phyloP scores from a whole-genome alignment of 2,329 filamentous ascomycete genomes.

The Colletotrichum tropicicola region DNA sequence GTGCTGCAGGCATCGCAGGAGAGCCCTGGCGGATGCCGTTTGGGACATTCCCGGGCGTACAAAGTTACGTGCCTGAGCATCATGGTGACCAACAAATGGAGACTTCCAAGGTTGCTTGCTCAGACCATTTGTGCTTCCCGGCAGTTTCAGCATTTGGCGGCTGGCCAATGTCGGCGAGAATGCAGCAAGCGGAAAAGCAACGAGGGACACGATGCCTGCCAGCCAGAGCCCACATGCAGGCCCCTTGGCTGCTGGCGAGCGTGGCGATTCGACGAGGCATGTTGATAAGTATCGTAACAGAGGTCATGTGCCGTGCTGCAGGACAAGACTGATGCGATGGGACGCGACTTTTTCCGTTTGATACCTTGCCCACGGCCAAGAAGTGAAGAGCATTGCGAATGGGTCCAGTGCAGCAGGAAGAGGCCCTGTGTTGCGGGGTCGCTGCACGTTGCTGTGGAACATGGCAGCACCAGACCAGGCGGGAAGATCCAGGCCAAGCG shows the following conservation, averaged over 20 bases:
- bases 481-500: neutral
- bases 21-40: neutral
- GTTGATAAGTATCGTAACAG: neutral
- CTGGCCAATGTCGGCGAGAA: neutral
- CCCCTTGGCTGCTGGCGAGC: conserved; percentile 2
- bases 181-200: conserved; percentile 12
- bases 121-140: neutral
- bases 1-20: conserved; percentile 2
- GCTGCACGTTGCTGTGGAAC: neutral
- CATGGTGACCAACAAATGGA: neutral
- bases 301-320: conserved; percentile 19
- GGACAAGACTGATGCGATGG: neutral
- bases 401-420: neutral
- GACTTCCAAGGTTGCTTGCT: neutral
- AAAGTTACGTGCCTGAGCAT: neutral
- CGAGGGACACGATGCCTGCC: neutral
- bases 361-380: neutral
- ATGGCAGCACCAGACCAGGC: neutral
- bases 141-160: neutral
- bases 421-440: neutral
- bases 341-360: neutral
- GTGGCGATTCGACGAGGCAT: neutral
- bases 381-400: neutral
- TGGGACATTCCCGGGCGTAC: neutral
- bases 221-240: neutral